phyloP scores from a whole-genome alignment of 805 yeast genomes.

The Nakazawaea sp. region DNA sequence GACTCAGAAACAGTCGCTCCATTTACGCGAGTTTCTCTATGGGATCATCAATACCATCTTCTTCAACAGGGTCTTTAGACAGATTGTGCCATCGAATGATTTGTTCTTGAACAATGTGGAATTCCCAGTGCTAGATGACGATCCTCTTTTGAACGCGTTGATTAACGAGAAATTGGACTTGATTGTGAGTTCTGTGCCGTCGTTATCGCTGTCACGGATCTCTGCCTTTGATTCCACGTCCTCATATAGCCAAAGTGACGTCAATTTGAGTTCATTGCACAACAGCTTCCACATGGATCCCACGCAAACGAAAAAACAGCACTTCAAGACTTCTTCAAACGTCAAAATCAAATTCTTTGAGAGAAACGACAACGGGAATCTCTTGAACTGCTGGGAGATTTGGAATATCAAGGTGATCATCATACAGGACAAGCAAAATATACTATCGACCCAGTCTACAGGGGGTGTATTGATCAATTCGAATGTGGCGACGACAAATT shows the following conservation, averaged over 20 bases:
- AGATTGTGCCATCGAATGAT: slow-evolving; percentile 6
- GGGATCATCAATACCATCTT: slow-evolving; percentile 11
- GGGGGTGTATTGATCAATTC: slow-evolving; percentile 6
- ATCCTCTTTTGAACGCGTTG: slow-evolving; percentile 1
- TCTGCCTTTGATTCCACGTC: no score
- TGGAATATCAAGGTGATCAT: slow-evolving; percentile 55
- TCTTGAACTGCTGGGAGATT: slow-evolving; percentile 55
- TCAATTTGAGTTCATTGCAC: no score
- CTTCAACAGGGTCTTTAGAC: slow-evolving; percentile 9
- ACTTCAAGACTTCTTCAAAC: slow-evolving; percentile 6
- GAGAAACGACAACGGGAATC: slow-evolving; percentile 14
- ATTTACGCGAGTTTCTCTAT: slow-evolving; percentile 7
- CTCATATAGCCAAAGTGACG: no score
- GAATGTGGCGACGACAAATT: slow-evolving; percentile 13
- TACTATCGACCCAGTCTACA: slow-evolving; percentile 9
- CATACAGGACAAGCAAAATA: slow-evolving; percentile 21
- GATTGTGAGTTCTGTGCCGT: slow-evolving; percentile 4
- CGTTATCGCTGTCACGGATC: slow-evolving; percentile 3
- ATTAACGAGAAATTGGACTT: slow-evolving; percentile 8
- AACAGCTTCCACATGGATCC: no score
- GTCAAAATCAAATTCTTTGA: slow-evolving; percentile 20
- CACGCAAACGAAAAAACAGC: background rate
- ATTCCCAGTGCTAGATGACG: slow-evolving; percentile 7
- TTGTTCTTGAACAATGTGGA: slow-evolving; percentile 8
- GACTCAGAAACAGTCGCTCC: slow-evolving; percentile 4